Evolutionary conservation across 345 rosid species (phyloP).

Genomic region (Dipteronia sinensis): DNA sequence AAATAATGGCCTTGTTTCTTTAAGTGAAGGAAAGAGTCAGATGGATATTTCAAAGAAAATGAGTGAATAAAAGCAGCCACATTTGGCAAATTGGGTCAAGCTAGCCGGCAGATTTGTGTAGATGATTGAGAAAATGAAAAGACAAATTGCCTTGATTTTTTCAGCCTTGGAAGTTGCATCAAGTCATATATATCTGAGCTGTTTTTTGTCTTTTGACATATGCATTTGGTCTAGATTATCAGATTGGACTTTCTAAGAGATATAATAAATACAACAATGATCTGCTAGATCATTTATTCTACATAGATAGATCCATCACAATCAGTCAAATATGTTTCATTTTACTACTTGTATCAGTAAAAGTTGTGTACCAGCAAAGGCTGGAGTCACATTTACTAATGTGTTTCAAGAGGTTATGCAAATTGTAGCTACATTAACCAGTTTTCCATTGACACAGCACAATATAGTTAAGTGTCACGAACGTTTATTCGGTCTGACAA

Average conservation of each 20-base stretch:
- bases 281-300: too few relatives aligned
- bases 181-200: not conserved
- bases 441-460: not conserved
- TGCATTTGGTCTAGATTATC: not conserved
- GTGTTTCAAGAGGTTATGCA: not conserved
- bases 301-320: too few relatives aligned
- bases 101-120: constrained; percentile 6
- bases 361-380: too few relatives aligned
- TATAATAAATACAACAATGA: not conserved
- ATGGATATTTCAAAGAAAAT: constrained; percentile 19
- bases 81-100: not conserved
- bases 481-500: too few relatives aligned
- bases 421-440: not conserved
- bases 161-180: not conserved
- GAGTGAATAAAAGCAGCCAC: not conserved
- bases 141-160: not conserved
- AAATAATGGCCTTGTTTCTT: not conserved
- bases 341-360: too few relatives aligned
- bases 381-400: too few relatives aligned
- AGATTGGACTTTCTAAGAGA: not conserved
- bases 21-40: not conserved
- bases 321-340: too few relatives aligned
- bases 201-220: not conserved
- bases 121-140: not conserved
- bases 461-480: too few relatives aligned